Percentiles rank a stretch among this genome's conserved stretches.
Evolutionary conservation across 352 stramenopile genomes (phyloP).

Genomic region (Aphanomyces stellatus): DNA sequence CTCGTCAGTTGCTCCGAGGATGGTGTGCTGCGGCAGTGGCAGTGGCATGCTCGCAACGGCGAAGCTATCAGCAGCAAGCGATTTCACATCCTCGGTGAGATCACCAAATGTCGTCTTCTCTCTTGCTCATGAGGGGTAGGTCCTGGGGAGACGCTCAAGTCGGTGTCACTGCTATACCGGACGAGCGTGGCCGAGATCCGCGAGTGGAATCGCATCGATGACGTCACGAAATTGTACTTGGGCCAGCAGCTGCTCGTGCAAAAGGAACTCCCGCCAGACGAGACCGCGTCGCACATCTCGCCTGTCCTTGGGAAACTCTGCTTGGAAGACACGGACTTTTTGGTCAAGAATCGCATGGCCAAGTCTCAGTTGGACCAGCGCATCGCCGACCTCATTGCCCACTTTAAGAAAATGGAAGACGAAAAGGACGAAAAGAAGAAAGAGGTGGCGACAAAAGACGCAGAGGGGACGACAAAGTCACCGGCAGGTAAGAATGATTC

Average conservation of each 20-base stretch:
- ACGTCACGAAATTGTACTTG: constrained; percentile 63
- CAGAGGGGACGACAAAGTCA: not conserved
- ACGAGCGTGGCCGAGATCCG: constrained; percentile 59
- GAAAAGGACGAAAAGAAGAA: not conserved
- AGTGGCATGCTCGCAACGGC: constrained; percentile 47
- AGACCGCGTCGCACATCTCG: not conserved
- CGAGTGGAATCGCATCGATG: constrained; percentile 54
- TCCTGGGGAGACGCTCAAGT: constrained; percentile 54
- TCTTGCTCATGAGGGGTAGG: constrained; percentile 17
- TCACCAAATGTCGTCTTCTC: not conserved
- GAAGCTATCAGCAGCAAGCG: constrained; percentile 41
- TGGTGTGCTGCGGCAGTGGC: constrained; percentile 50
- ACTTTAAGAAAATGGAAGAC: not conserved
- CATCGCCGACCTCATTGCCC: not conserved
- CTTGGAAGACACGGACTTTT: not conserved
- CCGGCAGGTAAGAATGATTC: constrained; percentile 8
- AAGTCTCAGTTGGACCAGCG: not conserved
- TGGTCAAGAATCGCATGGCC: not conserved
- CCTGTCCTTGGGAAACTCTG: not conserved
- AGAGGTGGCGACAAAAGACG: not conserved
- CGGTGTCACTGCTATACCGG: constrained; percentile 68
- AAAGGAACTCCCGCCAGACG: not conserved
- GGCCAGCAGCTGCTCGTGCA: constrained; percentile 69
- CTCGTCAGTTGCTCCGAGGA: constrained; percentile 60
- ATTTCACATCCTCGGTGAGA: constrained; percentile 47